A percentile compares a stretch with the other conserved stretches of the same genome.
Evolutionary conservation across 164 flowering plant genomes (phyloP).

Genomic region (Annona squamosa): DNA sequence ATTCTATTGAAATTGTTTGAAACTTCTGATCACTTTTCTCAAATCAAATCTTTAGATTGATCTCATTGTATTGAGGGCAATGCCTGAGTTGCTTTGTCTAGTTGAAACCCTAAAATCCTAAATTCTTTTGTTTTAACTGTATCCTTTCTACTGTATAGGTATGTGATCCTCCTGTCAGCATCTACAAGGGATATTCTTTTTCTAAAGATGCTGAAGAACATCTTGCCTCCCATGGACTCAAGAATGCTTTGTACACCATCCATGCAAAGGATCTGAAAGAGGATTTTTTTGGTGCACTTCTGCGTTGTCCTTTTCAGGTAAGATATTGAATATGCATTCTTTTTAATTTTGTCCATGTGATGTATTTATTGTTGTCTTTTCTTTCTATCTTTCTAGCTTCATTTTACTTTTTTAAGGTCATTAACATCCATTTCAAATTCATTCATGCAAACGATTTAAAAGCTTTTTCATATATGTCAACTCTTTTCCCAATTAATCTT

Average conservation of each 20-base stretch:
- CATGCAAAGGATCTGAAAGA: slow-evolving; percentile 52
- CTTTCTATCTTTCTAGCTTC: neutral
- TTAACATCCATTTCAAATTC: neutral
- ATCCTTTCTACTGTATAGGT: slow-evolving; percentile 34
- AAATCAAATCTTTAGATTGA: neutral
- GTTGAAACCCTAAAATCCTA: neutral
- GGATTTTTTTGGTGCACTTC: slow-evolving; percentile 62
- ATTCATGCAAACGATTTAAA: too few species aligned
- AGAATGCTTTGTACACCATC: slow-evolving; percentile 66
- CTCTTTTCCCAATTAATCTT: too few species aligned
- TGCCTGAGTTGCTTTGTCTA: neutral
- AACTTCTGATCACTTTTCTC: neutral
- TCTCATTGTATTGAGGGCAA: neutral
- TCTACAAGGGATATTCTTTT: slow-evolving; percentile 66
- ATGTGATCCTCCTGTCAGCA: slow-evolving; percentile 78
- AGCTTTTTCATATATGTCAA: too few species aligned
- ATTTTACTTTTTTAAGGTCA: neutral
- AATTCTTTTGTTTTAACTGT: neutral
- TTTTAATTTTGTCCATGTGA: neutral
- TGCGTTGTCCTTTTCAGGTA: slow-evolving; percentile 66
- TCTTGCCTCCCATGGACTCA: slow-evolving; percentile 59
- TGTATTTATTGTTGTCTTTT: neutral
- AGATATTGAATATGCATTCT: slow-evolving; percentile 7
- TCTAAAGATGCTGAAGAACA: slow-evolving; percentile 60
- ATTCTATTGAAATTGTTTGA: neutral